Evolutionary conservation across 164 flowering plant species (phyloP).

Genomic region (Saururus chinensis): DNA sequence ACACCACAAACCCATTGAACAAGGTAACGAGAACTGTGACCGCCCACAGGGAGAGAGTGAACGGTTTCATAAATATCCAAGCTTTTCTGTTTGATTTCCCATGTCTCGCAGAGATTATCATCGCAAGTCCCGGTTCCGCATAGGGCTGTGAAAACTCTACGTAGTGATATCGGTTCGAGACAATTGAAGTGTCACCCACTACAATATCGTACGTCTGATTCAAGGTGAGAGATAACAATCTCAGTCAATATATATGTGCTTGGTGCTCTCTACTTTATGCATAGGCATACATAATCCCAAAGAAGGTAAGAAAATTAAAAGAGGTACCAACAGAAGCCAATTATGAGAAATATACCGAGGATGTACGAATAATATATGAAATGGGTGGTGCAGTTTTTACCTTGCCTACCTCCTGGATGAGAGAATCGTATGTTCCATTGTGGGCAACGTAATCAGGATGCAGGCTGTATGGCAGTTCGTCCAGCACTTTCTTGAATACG

Average conservation of each 20-base stretch:
- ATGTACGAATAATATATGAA: too few species aligned
- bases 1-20: conserved; percentile 32
- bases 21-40: conserved; percentile 19
- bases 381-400: too few species aligned
- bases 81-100: conserved; percentile 1
- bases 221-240: not conserved
- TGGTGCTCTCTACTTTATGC: too few species aligned
- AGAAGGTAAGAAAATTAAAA: not conserved
- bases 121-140: conserved; percentile 24
- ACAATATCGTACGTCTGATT: conserved; percentile 26
- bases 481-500: conserved; percentile 23
- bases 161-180: conserved; percentile 14
- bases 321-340: not conserved
- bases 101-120: conserved; percentile 15
- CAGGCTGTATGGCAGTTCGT: conserved; percentile 20
- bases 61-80: conserved; percentile 30
- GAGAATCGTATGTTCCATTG: conserved; percentile 17
- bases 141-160: conserved; percentile 37
- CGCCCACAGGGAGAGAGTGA: conserved; percentile 42
- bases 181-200: conserved; percentile 29
- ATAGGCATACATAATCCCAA: too few species aligned
- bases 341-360: too few species aligned
- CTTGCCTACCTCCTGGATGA: conserved; percentile 4
- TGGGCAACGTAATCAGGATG: conserved; percentile 15
- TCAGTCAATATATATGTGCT: too few species aligned